phyloP scores from a whole-genome alignment of 169 alveolate genomes.

The Toxoplasma gondii region DNA sequence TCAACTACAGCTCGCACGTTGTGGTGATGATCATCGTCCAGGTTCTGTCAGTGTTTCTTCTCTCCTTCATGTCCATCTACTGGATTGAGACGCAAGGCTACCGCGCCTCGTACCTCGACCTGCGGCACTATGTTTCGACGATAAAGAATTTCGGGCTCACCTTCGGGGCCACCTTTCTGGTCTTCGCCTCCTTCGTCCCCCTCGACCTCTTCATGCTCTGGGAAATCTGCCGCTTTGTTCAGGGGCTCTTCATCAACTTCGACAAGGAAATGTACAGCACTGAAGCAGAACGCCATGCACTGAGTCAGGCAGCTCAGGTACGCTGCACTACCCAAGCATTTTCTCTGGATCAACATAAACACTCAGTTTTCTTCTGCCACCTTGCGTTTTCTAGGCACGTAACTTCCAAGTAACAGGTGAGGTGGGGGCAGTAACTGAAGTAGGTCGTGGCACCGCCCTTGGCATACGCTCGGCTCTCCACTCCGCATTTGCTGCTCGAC shows the following conservation, averaged over 20 bases:
- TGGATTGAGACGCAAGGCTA: constrained; percentile 16
- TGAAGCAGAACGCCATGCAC: constrained; percentile 79
- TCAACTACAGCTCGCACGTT: constrained; percentile 21
- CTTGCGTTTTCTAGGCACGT: too few species aligned
- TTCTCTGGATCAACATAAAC: too few species aligned
- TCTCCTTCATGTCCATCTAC: constrained; percentile 16
- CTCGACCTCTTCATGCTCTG: constrained; percentile 80
- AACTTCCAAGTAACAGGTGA: too few species aligned
- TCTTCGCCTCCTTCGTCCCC: constrained; percentile 84
- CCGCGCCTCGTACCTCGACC: background rate
- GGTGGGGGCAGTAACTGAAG: too few species aligned
- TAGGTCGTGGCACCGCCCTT: too few species aligned
- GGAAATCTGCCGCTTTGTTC: constrained; percentile 70
- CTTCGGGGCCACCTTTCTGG: constrained; percentile 82
- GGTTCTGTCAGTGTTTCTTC: background rate
- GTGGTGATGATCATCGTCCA: constrained; percentile 11
- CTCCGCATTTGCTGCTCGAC: background rate
- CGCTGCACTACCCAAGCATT: background rate
- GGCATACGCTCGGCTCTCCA: too few species aligned
- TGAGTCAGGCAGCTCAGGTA: constrained; percentile 76
- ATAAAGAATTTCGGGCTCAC: background rate
- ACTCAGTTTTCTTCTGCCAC: background rate
- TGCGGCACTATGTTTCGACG: background rate
- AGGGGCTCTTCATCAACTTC: constrained; percentile 6
- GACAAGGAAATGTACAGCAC: constrained; percentile 53